Base-by-base conservation (phyloP, 2,329 filamentous ascomycete genomes). In the Anthostomella pinea region DNA sequence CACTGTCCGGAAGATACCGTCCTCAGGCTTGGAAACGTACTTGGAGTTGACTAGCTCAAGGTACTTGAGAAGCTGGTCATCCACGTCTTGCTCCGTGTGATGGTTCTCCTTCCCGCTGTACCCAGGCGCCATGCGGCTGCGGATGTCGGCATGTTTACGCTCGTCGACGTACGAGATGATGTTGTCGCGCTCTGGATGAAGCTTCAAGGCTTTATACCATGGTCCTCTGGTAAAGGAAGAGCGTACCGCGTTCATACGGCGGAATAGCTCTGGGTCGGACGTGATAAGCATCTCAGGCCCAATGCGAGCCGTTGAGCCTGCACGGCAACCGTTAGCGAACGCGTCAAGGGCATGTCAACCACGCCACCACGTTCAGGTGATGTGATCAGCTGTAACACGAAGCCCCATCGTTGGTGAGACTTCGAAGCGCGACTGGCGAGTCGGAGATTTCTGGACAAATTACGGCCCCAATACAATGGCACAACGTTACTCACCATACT, bases 41-140 rank as follows among this genome's bases (percentile, higher is more conserved):
- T 6, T 4, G 8, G n/a, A 7, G 5, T 29, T 6, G 10, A 29
- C 10, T 11, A 29, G 27, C 10, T 16, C 27, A 8, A 29, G 15
- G 27, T 16, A 29, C 15, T 18, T n/a, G 13, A 29, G 15, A n/a
- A 29, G 15, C 6, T 16, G n/a, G 11, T 11, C 27, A 15, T 29
- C 27, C 13, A 29, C 15, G 15, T 29, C 27, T 8, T 18, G 13
- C 15, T 29, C 27, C 13, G 18, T 5, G 6, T 6, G 15, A 6
- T n/a, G 27, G 27, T 29, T 29, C 7, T 29, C 27, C 27, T 29
- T 29, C 13, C 27, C 27, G 5, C 27, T 15, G 27, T 29, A 29
- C 6, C 27, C 27, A 11, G 27, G 27, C 27, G 27, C 11, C 27
- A 29, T 29, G 15, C 27, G 13, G 6, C 13, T 29, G 27, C 27